Percentiles rank a stretch among this genome's conserved stretches.
Conservation (phyloP, 2,329 filamentous ascomycete genomes). For the Sarocladiaceae sp. region DNA sequence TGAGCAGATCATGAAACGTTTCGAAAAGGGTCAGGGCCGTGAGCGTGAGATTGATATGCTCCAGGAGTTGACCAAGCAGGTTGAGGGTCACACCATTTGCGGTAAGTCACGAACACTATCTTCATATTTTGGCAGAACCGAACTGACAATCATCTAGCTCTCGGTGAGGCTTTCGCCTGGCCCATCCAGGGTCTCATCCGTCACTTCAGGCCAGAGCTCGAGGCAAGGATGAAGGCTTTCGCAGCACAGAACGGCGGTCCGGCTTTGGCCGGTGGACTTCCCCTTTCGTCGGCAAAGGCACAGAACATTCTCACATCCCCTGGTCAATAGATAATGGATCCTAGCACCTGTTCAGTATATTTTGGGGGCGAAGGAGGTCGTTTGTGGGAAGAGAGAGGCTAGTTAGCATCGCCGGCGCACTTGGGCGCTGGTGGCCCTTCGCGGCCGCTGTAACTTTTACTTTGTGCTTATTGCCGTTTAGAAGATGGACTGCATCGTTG, state of each 20-base stretch:
- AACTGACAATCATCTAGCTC: conserved; percentile 47
- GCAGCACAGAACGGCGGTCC: conserved; percentile 67
- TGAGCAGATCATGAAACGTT: conserved; percentile 96
- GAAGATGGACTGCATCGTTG: conserved; percentile 4
- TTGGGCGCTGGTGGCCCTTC: conserved; percentile 12
- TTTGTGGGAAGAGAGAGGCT: not conserved
- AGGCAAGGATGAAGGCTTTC: conserved; percentile 83
- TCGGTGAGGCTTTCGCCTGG: conserved; percentile 98
- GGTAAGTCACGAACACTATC: conserved; percentile 49
- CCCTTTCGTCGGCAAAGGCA: conserved; percentile 56
- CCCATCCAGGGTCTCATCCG: conserved; percentile 96
- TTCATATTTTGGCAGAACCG: not conserved
- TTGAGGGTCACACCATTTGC: conserved; percentile 98
- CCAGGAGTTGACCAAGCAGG: conserved; percentile 98
- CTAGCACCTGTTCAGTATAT: not conserved
- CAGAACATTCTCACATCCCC: conserved; percentile 84
- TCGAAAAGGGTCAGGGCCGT: conserved; percentile 85
- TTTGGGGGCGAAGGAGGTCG: not conserved
- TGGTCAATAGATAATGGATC: conserved; percentile 68
- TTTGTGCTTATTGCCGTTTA: conserved; percentile 11
- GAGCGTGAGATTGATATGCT: conserved; percentile 98
- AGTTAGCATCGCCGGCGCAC: conserved; percentile 7
- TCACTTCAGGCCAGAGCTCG: conserved; percentile 94
- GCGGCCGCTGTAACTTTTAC: conserved; percentile 16
- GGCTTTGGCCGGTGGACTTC: conserved; percentile 79